A percentile compares a stretch with the other conserved stretches of the same genome.
Evolutionary conservation across 208 protist species (phyloP).

Genomic region (Acanthamoeba comandoni): DNA sequence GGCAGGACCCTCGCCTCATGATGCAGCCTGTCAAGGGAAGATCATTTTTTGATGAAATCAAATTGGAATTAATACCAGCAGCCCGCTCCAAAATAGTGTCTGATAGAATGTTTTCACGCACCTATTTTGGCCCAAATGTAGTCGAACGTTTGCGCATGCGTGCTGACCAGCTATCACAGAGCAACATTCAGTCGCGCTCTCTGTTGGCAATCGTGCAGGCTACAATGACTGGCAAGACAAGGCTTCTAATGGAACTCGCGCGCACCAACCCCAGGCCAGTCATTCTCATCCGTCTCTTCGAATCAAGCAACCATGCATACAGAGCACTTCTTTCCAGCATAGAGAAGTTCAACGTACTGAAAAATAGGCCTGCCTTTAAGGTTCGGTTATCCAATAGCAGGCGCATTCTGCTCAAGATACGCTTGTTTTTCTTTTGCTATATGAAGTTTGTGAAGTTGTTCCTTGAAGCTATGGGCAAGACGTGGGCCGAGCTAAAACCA

Average conservation of each 20-base stretch:
- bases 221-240: neutral
- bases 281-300: conserved; percentile 4
- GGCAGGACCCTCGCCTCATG: no score
- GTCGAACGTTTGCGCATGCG: no score
- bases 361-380: neutral
- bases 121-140: no score
- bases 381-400: neutral
- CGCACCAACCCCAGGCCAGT: neutral
- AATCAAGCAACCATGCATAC: neutral
- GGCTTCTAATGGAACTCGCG: neutral
- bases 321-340: neutral
- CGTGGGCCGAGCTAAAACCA: no score
- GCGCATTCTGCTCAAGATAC: neutral
- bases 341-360: neutral
- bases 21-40: no score
- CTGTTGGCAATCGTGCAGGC: neutral
- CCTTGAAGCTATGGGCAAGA: conserved; percentile 11
- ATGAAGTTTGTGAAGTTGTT: neutral
- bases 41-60: no score
- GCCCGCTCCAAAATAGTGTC: no score
- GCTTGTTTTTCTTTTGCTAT: conserved; percentile 12
- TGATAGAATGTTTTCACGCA: no score
- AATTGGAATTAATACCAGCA: no score
- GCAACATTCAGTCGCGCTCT: neutral
- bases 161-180: no score